Evolutionary conservation across 345 rosid species (phyloP), one percentile per base, ranked within the genome.

Genomic region (Orychophragmus violaceus): DNA sequence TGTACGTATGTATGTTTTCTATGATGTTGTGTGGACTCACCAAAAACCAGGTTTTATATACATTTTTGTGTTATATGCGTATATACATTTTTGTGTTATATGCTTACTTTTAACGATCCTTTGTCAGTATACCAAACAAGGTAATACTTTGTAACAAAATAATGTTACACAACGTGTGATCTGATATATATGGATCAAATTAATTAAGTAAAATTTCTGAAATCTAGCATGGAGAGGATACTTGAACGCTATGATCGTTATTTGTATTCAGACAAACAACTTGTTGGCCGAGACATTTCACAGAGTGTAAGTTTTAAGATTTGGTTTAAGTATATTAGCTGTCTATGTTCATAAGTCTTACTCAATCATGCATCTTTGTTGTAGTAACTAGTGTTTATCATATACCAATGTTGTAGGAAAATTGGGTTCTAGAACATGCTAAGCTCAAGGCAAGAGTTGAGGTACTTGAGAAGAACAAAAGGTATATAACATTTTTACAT

Each of bases 171-270:
- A 64, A 13, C 27, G 25, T 53, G 25, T 32, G 42, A 6, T 41
- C 3, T 22, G 27, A 6, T 44, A 3, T 39, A 52, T 32, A 21
- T 60, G 35, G 54, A 28, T 61, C 16, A 52, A 23, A 55, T 9
- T 46, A 16, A 35, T 25, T 55, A 25, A 64, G 5, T 3, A 16
- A 11, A 30, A 35, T 7, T 16, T 50, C 33, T 29, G 19, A 19
- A 59, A 55, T 61, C 6, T 57, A 93, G 98, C 81, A 93, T 93
- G 98, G 98, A 89, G 69, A 89, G 78, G 77, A 86, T 93, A 54
- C 91, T 93, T 18, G 98, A 89, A 79, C 85, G 97, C 16, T 85
- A 93, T 44, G 98, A 93, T 79, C 81, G 98, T 74, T 86, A 83
- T 44, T 79, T 87, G 11, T 89, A 84, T 59, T 84, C 85, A 13